These are phyloP conservation scores for Clausena lansium DNA, from an alignment of 345 rosid species.

Conservation along the genomic window DNA sequence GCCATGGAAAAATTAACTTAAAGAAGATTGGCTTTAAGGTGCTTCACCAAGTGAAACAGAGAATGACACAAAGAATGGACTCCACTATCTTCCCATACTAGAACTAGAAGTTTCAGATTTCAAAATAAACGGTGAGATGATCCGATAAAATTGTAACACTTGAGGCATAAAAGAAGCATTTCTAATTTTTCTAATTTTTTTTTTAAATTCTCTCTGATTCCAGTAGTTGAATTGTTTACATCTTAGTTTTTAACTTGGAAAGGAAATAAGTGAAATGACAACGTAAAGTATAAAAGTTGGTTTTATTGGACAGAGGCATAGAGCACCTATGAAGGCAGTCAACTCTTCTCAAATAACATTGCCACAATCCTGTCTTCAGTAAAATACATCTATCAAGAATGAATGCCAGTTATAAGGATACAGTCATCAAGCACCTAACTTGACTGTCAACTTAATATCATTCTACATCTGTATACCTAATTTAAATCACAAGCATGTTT, in stretches of 20 bases:
- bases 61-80: not conserved
- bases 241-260: not conserved
- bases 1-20: not conserved
- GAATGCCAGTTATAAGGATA: not conserved
- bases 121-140: not conserved
- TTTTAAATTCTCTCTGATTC: not conserved
- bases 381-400: not conserved
- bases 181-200: not conserved
- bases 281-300: not conserved
- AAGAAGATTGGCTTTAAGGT: not conserved
- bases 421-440: not conserved
- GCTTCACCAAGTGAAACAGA: not conserved
- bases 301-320: not conserved
- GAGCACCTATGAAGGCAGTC: not conserved
- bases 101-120: not conserved
- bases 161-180: not conserved
- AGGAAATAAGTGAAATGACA: not conserved
- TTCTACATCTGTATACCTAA: not conserved
- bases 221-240: not conserved
- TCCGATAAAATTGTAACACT: not conserved
- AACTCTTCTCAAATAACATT: not conserved
- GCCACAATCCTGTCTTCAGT: not conserved
- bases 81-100: not conserved
- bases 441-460: not conserved
- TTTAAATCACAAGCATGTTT: not conserved